Percentiles rank a stretch among this genome's conserved stretches.
These are phyloP conservation scores for Bacidia gigantensis DNA, from an alignment of 495 filamentous ascomycete genomes.

Conservation along the genomic window DNA sequence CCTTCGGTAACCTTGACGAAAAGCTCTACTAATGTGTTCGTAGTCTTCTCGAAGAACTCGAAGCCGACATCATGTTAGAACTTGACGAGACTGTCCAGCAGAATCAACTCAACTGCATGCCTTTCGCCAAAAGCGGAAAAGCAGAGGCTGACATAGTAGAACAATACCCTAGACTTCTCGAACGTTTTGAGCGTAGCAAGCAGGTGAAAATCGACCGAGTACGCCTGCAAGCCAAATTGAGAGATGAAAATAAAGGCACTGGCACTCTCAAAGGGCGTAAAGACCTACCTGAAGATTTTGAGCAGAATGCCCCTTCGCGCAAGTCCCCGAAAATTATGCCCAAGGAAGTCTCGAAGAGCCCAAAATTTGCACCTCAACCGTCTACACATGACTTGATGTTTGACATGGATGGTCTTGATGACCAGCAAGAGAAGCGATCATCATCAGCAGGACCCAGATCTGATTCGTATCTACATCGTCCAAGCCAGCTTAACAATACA, in stretches of 20 bases:
- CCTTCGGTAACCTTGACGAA: background rate
- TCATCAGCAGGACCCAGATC: background rate
- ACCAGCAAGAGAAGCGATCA: background rate
- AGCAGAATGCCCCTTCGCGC: conserved; percentile 37
- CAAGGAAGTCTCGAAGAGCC: conserved; percentile 34
- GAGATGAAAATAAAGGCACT: conserved; percentile 38
- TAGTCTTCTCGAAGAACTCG: conserved; percentile 68
- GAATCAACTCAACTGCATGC: conserved; percentile 64
- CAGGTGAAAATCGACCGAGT: conserved; percentile 45
- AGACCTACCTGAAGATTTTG: conserved; percentile 42
- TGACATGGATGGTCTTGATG: conserved; percentile 77
- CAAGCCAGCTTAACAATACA: too few relatives aligned
- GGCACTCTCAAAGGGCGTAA: conserved; percentile 33
- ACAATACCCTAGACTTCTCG: conserved; percentile 51
- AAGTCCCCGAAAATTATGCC: conserved; percentile 37
- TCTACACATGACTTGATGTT: conserved; percentile 75
- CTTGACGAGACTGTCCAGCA: conserved; percentile 65
- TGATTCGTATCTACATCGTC: too few relatives aligned
- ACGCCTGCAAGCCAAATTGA: conserved; percentile 42
- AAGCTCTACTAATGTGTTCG: background rate
- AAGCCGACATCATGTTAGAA: conserved; percentile 64
- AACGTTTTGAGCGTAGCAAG: conserved; percentile 37
- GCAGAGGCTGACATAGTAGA: conserved; percentile 57
- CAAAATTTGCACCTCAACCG: conserved; percentile 47
- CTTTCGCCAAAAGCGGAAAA: conserved; percentile 59